A percentile compares a stretch with the other conserved stretches of the same genome.
phyloP scores from a whole-genome alignment of 192 early-diverging fungal genomes.

The Jimgerdemannia lactiflua region DNA sequence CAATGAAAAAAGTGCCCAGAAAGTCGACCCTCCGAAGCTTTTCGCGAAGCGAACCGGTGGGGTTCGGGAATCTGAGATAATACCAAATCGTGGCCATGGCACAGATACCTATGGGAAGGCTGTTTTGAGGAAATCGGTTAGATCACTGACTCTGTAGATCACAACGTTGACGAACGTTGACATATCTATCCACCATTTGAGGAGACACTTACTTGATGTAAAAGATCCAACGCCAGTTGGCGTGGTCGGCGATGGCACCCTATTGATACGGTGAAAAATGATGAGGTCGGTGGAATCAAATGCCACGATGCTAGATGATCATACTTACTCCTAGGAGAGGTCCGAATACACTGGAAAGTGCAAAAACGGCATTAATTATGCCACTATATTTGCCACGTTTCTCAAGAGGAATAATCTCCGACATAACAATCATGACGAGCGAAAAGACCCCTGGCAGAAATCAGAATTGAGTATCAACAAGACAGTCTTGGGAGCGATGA shows the following conservation, averaged over 20 bases:
- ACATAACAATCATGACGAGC: not conserved
- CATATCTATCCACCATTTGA: not conserved
- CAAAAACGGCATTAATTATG: constrained; percentile 77
- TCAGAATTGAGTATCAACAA: not conserved
- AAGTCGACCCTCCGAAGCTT: constrained; percentile 73
- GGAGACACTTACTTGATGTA: constrained; percentile 28
- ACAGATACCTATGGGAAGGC: constrained; percentile 74
- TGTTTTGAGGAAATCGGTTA: constrained; percentile 21
- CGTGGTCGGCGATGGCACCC: constrained; percentile 73
- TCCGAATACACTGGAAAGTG: constrained; percentile 73
- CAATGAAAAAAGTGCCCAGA: constrained; percentile 47
- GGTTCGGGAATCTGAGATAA: constrained; percentile 66
- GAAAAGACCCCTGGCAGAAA: constrained; percentile 2
- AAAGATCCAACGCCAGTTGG: constrained; percentile 59
- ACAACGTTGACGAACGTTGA: too few species aligned
- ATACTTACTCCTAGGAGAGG: constrained; percentile 70
- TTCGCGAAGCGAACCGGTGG: constrained; percentile 43
- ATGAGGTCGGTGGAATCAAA: not conserved
- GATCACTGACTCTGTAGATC: too few species aligned
- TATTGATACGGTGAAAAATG: not conserved
- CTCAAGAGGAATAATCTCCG: not conserved
- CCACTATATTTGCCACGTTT: constrained; percentile 53
- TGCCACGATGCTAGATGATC: not conserved
- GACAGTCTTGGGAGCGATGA: not conserved
- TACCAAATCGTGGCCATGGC: constrained; percentile 58